These are phyloP conservation scores for Spirogloea muscicola DNA, from an alignment of 139 green algal species.

Conservation along the genomic window DNA sequence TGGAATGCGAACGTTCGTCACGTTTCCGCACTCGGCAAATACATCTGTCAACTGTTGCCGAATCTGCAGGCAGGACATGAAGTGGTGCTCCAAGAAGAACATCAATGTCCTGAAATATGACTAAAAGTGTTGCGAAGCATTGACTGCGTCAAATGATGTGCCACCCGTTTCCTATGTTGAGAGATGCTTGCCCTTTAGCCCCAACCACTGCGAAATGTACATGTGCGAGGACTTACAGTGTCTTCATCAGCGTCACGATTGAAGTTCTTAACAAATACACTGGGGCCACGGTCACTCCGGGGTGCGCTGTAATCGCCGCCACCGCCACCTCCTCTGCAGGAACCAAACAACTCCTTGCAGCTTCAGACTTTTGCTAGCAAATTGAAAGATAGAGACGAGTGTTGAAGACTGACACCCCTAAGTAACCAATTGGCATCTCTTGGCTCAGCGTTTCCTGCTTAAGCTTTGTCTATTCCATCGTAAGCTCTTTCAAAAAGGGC, in stretches of 20 bases:
- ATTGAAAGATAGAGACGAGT: constrained; percentile 2
- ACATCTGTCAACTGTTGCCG: constrained; percentile 59
- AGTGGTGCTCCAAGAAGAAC: too few relatives aligned
- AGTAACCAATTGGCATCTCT: too few relatives aligned
- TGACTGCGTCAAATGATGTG: too few relatives aligned
- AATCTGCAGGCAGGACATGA: constrained; percentile 33
- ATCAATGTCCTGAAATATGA: too few relatives aligned
- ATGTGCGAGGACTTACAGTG: constrained; percentile 44
- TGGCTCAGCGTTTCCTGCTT: too few relatives aligned
- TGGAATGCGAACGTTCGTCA: constrained; percentile 65
- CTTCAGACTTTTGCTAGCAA: background rate
- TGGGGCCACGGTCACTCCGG: constrained; percentile 23
- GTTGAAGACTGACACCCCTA: too few relatives aligned
- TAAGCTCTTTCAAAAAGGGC: too few relatives aligned
- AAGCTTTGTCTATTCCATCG: too few relatives aligned
- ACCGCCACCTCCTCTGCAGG: constrained; percentile 47
- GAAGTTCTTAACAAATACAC: constrained; percentile 77
- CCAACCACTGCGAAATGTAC: constrained; percentile 53
- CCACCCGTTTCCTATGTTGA: too few relatives aligned
- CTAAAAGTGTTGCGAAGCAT: too few relatives aligned
- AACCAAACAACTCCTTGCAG: background rate
- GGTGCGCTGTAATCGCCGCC: background rate
- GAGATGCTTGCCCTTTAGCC: too few relatives aligned
- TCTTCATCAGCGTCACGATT: constrained; percentile 65
- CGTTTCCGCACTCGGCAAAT: constrained; percentile 60